Evolutionary conservation across 2,329 filamentous ascomycete genomes (phyloP), one percentile per base, ranked within the genome.

Genomic region (Botrytis hyacinthi): DNA sequence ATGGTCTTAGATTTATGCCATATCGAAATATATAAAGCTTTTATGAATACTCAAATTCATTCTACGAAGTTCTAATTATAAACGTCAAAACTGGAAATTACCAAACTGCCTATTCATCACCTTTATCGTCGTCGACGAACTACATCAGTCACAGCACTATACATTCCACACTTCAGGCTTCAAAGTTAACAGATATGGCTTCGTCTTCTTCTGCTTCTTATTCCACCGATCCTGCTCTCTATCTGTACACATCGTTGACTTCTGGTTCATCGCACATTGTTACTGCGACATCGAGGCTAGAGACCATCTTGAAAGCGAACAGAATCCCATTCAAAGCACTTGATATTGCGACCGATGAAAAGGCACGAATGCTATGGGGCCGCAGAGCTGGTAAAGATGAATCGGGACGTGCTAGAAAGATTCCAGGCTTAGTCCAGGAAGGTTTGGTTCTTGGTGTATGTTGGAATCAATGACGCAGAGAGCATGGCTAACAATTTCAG

Each of bases 251-350:
- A 75, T 98, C 95, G 71, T 88, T 99, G 73, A 98, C 96, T 32
- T 93, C 96, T 74, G 96, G 96, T 76, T 97, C 94, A 59, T 97
- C 94, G 37, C 94, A 98, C 83, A 97, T 98, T 82, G 91, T 98
- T 80, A 98, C 96, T 59, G 96, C 95, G 40, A 98, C 96, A 1
- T 97, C 95, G 72, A 93, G 96, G 66, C 90, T 99, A 78, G 95
- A 99, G 84, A 98, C 95, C 20, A 98, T 99, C 80, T 88, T 99
- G 74, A 95, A 94, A 81, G 95, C 94, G 76, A 98, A 98, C 86
- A 92, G 92, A 78, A 92, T 99, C 74, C 93, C 94, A 18, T 99
- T 98, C 86, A 94, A 93, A 82, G 94, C 93, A 76, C 87, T 98
- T 80, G 96, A 99, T 83, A 89, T 96, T 61, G 94, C 95, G 59